phyloP scores from a whole-genome alignment of 2,329 filamentous ascomycete genomes.

The Biscogniauxia sp. region DNA sequence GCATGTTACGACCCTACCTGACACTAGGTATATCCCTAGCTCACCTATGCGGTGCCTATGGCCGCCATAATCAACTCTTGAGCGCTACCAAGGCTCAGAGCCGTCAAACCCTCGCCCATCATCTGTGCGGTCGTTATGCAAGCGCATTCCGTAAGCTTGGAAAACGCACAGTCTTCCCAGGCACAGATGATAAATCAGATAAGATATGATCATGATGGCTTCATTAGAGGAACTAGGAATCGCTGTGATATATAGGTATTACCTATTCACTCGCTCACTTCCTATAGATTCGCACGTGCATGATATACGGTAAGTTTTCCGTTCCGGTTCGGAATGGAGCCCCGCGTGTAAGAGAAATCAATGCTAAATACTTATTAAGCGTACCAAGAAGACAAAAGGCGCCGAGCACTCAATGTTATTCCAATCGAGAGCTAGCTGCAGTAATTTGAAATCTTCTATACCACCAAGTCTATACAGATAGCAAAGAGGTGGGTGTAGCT shows the following conservation, averaged over 20 bases:
- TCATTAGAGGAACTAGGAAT: background rate
- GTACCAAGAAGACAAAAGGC: no score
- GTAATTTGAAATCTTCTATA: no score
- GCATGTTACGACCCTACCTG: background rate
- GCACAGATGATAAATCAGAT: background rate
- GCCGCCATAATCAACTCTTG: background rate
- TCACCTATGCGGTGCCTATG: background rate
- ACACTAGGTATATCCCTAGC: background rate
- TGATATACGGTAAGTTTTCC: no score
- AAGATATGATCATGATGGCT: background rate
- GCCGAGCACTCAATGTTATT: no score
- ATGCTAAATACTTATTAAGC: no score
- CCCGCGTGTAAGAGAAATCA: no score
- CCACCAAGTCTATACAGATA: no score
- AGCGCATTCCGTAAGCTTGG: background rate
- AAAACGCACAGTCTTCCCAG: background rate
- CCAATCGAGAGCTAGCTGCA: no score
- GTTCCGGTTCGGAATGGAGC: no score
- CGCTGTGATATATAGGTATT: background rate
- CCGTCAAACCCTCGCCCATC: background rate
- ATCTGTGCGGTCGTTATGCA: background rate
- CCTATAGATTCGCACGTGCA: no score
- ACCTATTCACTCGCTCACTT: background rate
- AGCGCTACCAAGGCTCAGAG: background rate
- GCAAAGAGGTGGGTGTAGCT: no score